Conservation (phyloP, 768 basidiomycete genomes). For the Leccinum disarticulatum region DNA sequence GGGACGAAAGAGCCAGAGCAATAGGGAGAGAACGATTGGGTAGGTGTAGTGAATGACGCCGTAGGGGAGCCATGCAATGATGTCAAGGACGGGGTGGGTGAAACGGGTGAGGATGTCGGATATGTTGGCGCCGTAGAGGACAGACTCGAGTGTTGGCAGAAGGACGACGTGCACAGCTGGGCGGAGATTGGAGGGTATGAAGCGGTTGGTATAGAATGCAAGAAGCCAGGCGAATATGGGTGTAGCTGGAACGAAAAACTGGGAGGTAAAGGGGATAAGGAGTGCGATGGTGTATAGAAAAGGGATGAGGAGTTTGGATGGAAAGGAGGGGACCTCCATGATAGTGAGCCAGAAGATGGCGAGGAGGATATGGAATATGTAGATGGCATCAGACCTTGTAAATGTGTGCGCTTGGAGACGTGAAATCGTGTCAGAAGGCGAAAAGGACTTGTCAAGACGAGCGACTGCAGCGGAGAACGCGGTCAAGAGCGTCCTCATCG, state of each 20-base stretch:
- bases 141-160: constrained; percentile 91
- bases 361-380: constrained; percentile 62
- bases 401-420: constrained; percentile 60
- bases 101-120: constrained; percentile 94
- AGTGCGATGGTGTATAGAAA: constrained; percentile 65
- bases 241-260: constrained; percentile 87
- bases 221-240: constrained; percentile 87
- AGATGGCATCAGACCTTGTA: constrained; percentile 54
- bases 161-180: constrained; percentile 89
- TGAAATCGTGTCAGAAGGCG: constrained; percentile 61
- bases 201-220: constrained; percentile 82
- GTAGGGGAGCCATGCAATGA: constrained; percentile 95
- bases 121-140: constrained; percentile 96
- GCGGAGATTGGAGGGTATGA: constrained; percentile 73
- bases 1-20: constrained; percentile 88
- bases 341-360: constrained; percentile 71
- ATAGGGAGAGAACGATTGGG: constrained; percentile 83
- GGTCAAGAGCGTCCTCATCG: constrained; percentile 23
- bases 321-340: constrained; percentile 69
- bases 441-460: constrained; percentile 76
- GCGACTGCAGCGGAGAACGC: constrained; percentile 63
- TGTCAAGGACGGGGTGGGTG: constrained; percentile 89
- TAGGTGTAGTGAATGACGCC: constrained; percentile 89
- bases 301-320: constrained; percentile 77
- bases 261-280: constrained; percentile 81